phyloP scores from a whole-genome alignment of 257 asterid species.

The Nicotiana paniculata region DNA sequence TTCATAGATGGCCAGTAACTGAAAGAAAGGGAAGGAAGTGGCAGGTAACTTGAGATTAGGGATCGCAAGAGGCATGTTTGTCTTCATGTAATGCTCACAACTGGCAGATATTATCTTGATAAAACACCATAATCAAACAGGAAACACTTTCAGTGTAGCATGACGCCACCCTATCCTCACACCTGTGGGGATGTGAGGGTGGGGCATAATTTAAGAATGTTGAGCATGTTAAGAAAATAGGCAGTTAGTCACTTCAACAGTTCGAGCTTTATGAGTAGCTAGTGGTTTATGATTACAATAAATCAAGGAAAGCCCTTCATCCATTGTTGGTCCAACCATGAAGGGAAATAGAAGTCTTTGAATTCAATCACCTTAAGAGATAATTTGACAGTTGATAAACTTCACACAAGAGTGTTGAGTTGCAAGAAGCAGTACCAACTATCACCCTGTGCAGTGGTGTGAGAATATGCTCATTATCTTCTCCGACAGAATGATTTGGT shows the following conservation, averaged over 20 bases:
- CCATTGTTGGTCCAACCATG: not conserved
- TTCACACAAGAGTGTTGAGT: not conserved
- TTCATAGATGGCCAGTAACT: constrained; percentile 94
- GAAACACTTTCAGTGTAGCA: not conserved
- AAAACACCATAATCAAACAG: not conserved
- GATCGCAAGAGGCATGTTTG: not conserved
- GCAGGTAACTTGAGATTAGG: constrained; percentile 12
- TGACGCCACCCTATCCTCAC: not conserved
- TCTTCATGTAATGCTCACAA: not conserved
- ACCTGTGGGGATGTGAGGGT: not conserved
- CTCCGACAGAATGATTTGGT: not conserved
- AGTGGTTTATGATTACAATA: not conserved
- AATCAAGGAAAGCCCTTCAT: not conserved
- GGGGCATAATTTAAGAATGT: not conserved
- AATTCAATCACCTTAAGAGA: not conserved
- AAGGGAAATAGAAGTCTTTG: not conserved
- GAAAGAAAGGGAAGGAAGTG: constrained; percentile 24
- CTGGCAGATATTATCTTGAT: not conserved
- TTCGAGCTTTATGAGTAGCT: not conserved
- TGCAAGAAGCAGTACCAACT: not conserved
- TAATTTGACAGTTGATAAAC: not conserved
- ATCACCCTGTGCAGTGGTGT: not conserved
- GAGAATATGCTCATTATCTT: not conserved
- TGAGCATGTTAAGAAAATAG: not conserved
- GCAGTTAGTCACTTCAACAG: not conserved